Base-by-base conservation (phyloP, 352 stramenopile genomes). In the Blastocystis sp. region DNA sequence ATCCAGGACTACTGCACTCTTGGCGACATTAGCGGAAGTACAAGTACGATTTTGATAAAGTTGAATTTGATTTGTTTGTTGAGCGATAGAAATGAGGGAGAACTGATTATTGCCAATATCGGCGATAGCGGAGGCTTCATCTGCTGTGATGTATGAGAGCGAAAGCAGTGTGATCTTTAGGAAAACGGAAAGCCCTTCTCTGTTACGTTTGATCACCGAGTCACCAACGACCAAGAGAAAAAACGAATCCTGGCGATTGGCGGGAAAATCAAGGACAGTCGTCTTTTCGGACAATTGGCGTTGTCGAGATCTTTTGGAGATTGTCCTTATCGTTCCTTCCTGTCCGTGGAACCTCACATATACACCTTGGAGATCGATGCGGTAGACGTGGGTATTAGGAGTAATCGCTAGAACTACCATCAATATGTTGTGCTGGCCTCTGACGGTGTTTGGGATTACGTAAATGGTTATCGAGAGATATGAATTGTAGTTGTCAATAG, bases 11-110 rank as follows among this genome's bases (percentile, higher is more conserved):
- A 81, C 54, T 81, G 70, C 47, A 63, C 63, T 37, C 56, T 47
- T 11, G 70, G 70, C 9, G 70, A 81, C 30, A 81, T 81, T 20
- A 81, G 70, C 47, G 70, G 70, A 16, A 81, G 70, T n/a, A 81
- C 70, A 37, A 81, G 70, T 39, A 81, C 70, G 20, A 81, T 81
- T 26, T 13, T 81, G 26, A 81, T 81, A 24, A 81, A 81, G 70
- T 81, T 3, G 24, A 24, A 6, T 24, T 20, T 7, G 0, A 5
- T 4, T 16, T 18, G 39, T 37, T 18, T 11, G 39, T 11, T 81
- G 20, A 54, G 34, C 7, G 24, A 6, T n/a, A 81, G 70, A 64
- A 81, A 81, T 39, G 39, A 81, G 4, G 43, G 43, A 0, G 70
- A 81, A 20, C 43, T 81, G 13, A 81, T 81, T 20, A 81, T 81